Percentiles rank a stretch among this genome's conserved stretches.
Conservation (phyloP, 441 rosid genomes). For the Pelargonium australe region DNA sequence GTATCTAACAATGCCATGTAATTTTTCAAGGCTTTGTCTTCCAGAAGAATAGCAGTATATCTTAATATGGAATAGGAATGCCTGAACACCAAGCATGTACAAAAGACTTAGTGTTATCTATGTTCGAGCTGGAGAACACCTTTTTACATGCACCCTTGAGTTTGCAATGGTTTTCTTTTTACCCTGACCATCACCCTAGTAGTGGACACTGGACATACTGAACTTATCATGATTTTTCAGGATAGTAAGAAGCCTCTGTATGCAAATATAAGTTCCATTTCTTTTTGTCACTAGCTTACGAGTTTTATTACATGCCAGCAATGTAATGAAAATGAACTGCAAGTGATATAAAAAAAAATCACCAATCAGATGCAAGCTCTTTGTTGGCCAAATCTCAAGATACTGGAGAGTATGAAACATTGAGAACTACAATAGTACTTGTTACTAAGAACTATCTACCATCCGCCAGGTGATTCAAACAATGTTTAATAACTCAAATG, state of each 20-base stretch:
- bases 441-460: not conserved
- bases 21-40: too few species aligned
- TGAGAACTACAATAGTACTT: not conserved
- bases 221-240: not conserved
- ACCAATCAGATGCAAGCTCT: not conserved
- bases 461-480: too few species aligned
- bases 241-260: not conserved
- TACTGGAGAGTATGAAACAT: too few species aligned
- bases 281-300: not conserved
- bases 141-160: not conserved
- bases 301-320: not conserved
- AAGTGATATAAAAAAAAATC: not conserved
- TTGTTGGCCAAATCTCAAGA: not conserved
- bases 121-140: not conserved
- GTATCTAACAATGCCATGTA: too few species aligned
- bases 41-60: too few species aligned
- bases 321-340: not conserved
- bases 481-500: too few species aligned
- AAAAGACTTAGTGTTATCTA: not conserved
- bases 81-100: not conserved
- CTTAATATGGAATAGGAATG: too few species aligned
- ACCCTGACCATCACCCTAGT: not conserved
- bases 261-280: not conserved
- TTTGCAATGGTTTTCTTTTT: not conserved
- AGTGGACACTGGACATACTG: not conserved